Percentiles rank a stretch among this genome's conserved stretches.
Evolutionary conservation across 2,329 filamentous ascomycete genomes (phyloP).

Genomic region (Aschersonia sp.): DNA sequence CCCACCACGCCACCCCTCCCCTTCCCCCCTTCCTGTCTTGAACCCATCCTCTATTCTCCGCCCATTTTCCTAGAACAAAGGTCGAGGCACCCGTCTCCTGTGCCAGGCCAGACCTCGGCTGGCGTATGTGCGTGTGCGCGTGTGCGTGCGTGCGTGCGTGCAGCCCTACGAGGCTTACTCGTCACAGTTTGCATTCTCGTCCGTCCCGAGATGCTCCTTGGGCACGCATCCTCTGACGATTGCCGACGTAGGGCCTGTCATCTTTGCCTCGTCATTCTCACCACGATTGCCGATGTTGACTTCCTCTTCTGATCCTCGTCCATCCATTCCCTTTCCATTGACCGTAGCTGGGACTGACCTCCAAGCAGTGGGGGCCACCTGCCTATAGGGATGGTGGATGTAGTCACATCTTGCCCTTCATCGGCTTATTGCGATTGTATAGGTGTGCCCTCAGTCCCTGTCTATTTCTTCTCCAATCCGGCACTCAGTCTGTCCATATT

Average conservation of each 20-base stretch:
- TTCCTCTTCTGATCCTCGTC: too few relatives aligned
- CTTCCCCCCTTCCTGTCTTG: background rate
- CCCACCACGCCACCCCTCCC: background rate
- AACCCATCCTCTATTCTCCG: background rate
- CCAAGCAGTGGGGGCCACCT: background rate
- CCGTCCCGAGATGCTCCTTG: background rate
- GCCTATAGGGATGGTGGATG: background rate
- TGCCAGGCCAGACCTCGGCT: too few relatives aligned
- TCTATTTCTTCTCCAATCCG: background rate
- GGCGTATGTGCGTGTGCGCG: too few relatives aligned
- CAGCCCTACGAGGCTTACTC: slow-evolving; percentile 6
- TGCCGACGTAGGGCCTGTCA: background rate
- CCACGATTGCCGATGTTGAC: background rate
- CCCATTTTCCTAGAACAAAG: background rate
- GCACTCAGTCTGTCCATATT: background rate
- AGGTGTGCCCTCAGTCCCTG: background rate
- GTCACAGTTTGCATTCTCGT: slow-evolving; percentile 2
- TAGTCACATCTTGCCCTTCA: background rate
- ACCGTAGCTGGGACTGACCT: background rate
- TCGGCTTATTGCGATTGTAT: background rate
- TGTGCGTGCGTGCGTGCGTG: background rate
- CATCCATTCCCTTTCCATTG: too few relatives aligned
- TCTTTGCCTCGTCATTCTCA: background rate
- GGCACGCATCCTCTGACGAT: slow-evolving; percentile 3
- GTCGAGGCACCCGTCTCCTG: background rate